phyloP scores from a whole-genome alignment of 345 rosid species.

The Murraya paniculata region DNA sequence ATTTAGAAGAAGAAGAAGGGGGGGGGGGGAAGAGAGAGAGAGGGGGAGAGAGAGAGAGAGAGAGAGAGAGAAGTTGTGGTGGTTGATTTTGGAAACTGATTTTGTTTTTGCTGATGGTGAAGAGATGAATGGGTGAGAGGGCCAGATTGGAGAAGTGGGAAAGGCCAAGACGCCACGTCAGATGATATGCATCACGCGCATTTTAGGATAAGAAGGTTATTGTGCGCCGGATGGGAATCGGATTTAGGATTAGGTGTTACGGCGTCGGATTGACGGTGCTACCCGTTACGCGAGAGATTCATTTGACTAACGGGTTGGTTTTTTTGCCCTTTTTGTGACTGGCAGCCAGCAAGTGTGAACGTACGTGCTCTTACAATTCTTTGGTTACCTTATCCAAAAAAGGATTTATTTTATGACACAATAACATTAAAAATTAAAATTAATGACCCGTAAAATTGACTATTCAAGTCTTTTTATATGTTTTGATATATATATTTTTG shows the following conservation, averaged over 20 bases:
- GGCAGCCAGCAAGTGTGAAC: not conserved
- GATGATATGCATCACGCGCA: slow-evolving; percentile 20
- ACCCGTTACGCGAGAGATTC: not conserved
- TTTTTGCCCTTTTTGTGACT: not conserved
- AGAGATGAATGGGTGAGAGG: not conserved
- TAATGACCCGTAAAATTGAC: too few species aligned
- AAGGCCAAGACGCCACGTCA: slow-evolving; percentile 15
- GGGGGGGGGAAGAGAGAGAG: too few species aligned
- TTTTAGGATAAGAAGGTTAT: slow-evolving; percentile 2
- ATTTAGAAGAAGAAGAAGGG: too few species aligned
- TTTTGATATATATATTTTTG: too few species aligned
- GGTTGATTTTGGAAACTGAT: not conserved
- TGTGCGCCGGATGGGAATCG: not conserved
- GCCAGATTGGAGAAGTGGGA: not conserved
- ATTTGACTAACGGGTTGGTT: not conserved
- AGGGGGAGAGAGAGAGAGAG: too few species aligned
- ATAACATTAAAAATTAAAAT: too few species aligned
- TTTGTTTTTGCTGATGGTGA: not conserved
- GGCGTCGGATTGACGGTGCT: slow-evolving; percentile 1
- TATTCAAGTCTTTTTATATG: too few species aligned
- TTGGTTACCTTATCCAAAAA: not conserved
- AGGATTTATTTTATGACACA: too few species aligned
- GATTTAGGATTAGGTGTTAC: not conserved
- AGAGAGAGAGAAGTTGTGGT: not conserved
- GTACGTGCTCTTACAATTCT: not conserved